Base-by-base conservation (phyloP, 169 alveolate genomes). In the Plasmodium berghei region DNA sequence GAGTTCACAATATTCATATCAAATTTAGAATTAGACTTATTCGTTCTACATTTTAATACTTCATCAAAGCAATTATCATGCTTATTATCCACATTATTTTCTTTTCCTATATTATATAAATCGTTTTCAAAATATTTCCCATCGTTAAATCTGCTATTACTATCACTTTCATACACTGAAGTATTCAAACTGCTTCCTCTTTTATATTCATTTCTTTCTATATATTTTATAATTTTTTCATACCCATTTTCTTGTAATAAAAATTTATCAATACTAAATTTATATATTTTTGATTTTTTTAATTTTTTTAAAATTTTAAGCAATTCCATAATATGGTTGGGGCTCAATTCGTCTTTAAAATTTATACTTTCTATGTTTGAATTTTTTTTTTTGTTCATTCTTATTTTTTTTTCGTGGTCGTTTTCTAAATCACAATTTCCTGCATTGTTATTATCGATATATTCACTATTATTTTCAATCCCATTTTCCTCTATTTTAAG, bases 301-400 rank as follows among this genome's bases (percentile, higher is more conserved):
- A 66, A 16, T 48, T 58, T 83, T 71, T 67, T 62, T 28, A 83
- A 54, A 56, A 83, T 20, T 46, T 40, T 83, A 24, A 69, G 24
- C 48, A 83, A 83, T 12, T 83, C 86, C 16, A 20, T 20, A 40
- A 83, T 48, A 62, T 61, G 71, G 22, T 20, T 67, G 20, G 40
- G 45, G 16, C 28, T 34, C 56, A 83, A 42, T n/a, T 69, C 85
- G 18, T 59, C 72, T 72, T 52, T 62, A 62, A 34, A 67, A 61
- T 46, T 58, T 18, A 54, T 28, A 2, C 58, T 46, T 55, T 45
- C 86, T 49, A 40, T 42, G 5, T 5, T 12, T 1, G 34, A 12
- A 6, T 58, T 49, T 42, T 45, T 61, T 56, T 24, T 24, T 18
- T 73, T 73, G 9, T 16, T 63, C 26, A 14, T 49, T 48, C 1